Base-by-base conservation (phyloP, 2,329 filamentous ascomycete genomes). In the Phaeoacremonium minimum region DNA sequence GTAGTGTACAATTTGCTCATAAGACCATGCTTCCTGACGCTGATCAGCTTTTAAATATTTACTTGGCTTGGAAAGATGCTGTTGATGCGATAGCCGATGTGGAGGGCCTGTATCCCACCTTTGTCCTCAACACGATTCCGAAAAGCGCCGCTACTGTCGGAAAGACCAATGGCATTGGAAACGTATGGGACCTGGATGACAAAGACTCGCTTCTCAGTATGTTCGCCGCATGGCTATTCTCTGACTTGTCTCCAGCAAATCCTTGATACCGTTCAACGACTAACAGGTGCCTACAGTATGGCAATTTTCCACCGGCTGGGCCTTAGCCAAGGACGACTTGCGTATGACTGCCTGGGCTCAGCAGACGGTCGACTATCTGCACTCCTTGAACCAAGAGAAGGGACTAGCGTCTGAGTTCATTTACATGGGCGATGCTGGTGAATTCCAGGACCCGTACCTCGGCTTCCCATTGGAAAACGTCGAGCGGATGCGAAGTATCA, bases 281-380 rank as follows among this genome's bases (percentile, higher is more conserved):
- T n/a, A n/a, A n/a, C n/a, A 9, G 14, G 5, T 12, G 4, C 12
- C 33, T 11, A 15, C 16, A 65, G 61, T 53, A 28, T 65, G 56
- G 57, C 61, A 66, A 48, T 42, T 63, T 15, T 52, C 55, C 14
- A 65, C 60, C 1, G 53, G 51, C 1, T 67, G 62, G 61, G 53
- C 38, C 11, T 44, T 55, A 8, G 52, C 49, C 1, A 45, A 52
- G 6, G 60, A 66, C 35, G 61, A 64, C 31, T 39, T 59, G 5
- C 52, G 60, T 1, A 47, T 67, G 15, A 49, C 54, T 3, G 44
- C 47, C 13, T 66, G 60, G 56, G 41, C 52, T 1, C 52, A 47
- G 8, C 40, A 45, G 15, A 36, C 60, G 5, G 36, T 51, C 2
- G 55, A 56, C 12, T 43, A 49, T 13, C 44, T 56, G 7, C 58